Evolutionary conservation across 2,329 filamentous ascomycete genomes (phyloP).

Genomic region (Sarocladium kiliense): DNA sequence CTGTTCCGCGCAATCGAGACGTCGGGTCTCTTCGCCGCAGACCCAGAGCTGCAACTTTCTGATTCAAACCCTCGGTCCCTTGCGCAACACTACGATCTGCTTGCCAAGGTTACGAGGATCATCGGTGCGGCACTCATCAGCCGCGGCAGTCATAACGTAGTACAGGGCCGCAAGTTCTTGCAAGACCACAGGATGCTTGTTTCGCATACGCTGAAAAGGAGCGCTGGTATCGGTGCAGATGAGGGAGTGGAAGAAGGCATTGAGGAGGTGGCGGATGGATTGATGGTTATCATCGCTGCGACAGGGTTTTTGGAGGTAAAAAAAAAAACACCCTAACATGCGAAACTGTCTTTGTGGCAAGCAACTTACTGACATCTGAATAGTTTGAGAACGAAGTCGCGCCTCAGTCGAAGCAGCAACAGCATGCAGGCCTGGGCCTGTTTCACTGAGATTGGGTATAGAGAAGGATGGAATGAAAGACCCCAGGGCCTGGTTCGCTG

Average conservation of each 20-base stretch:
- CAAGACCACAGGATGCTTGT: constrained; percentile 78
- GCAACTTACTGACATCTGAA: background rate
- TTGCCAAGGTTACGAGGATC: constrained; percentile 75
- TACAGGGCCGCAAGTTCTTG: constrained; percentile 75
- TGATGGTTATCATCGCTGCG: constrained; percentile 75
- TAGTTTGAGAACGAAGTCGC: constrained; percentile 37
- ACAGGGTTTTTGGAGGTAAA: constrained; percentile 81
- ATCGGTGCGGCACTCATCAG: constrained; percentile 77
- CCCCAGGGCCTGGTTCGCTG: background rate
- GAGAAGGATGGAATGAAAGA: background rate
- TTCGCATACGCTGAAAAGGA: constrained; percentile 84
- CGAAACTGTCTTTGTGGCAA: background rate
- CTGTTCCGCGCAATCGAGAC: constrained; percentile 76
- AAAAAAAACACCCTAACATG: constrained; percentile 17
- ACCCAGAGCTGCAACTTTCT: constrained; percentile 86
- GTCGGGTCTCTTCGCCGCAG: constrained; percentile 80
- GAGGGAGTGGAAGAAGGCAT: constrained; percentile 28
- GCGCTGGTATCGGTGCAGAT: constrained; percentile 65
- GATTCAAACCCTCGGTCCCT: constrained; percentile 65
- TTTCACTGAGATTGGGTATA: constrained; percentile 30
- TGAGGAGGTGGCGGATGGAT: constrained; percentile 75
- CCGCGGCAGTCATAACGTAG: constrained; percentile 75
- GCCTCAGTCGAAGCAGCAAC: constrained; percentile 24
- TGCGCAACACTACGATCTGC: constrained; percentile 76
- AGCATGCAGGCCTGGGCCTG: constrained; percentile 27